Evolutionary conservation across 306 rosid genomes (phyloP), one percentile per base, ranked within the genome.

Genomic region (Fragaria vesca): DNA sequence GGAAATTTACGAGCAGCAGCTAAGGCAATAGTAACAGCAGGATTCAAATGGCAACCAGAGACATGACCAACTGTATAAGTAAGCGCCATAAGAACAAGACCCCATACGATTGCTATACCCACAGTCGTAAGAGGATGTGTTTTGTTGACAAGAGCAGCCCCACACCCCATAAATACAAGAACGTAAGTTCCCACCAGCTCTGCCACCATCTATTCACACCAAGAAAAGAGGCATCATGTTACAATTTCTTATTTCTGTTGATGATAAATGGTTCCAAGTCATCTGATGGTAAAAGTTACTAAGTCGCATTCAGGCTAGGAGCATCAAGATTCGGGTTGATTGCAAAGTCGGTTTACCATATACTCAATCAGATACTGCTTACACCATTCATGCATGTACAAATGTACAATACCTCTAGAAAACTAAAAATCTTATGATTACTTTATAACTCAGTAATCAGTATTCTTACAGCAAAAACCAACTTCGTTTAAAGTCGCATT

Each of bases 21-120:
- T 48, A 85, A 79, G 47, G 85, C 80, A 66, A 83, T 74, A 51
- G 89, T 83, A 1, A 76, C 90, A 6, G 89, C 83, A 34, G 87
- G 90, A 51, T 89, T 89, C 77, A 89, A 89, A 85, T 86, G 90
- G 32, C 83, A 85, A 74, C 86, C 87, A 32, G 87, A 89, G 66
- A 89, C 76, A 63, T 89, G 93, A 47, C 90, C 86, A 62, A 85
- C 76, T 34, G 87, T 72, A 73, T 80, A 81, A 34, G 78, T 61
- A 24, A 79, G 65, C n/a, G 81, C 86, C 46, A 72, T 81, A 40
- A 89, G 32, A 71, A 79, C 83, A 20, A 86, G 75, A 20, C 86
- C 92, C 15, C 89, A 84, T 51, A 78, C 88, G 3, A 74, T 55
- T 48, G 83, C 86, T 73, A 81, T 76, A 18, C 85, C 87, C 61